A percentile compares a stretch with the other conserved stretches of the same genome.
phyloP scores from a whole-genome alignment of 306 rosid species.

The Betula pendula region DNA sequence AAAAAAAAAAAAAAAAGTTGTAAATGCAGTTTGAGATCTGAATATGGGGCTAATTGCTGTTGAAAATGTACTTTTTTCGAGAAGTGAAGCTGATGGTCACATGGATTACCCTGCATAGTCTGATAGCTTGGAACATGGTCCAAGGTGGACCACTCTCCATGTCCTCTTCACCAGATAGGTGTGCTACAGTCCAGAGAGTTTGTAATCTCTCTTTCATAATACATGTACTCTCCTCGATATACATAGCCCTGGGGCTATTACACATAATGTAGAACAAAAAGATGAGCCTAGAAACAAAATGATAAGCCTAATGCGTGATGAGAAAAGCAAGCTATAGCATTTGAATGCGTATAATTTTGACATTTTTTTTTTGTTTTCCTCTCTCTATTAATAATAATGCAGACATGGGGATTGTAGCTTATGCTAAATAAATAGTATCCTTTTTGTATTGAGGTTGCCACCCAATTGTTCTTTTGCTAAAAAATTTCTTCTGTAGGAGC shows the following conservation, averaged over 20 bases:
- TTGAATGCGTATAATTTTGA: neutral
- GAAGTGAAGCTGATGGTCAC: constrained; percentile 51
- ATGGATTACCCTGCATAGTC: constrained; percentile 56
- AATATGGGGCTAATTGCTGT: constrained; percentile 15
- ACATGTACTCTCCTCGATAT: neutral
- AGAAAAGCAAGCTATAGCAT: neutral
- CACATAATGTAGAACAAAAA: neutral
- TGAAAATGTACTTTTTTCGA: constrained; percentile 30
- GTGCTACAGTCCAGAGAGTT: constrained; percentile 19
- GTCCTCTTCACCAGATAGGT: constrained; percentile 35
- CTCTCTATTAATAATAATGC: neutral
- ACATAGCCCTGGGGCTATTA: neutral
- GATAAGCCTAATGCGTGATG: neutral
- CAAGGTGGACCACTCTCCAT: constrained; percentile 29
- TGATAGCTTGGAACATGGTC: constrained; percentile 62
- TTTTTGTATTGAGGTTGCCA: neutral
- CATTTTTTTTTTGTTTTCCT: too few relatives aligned
- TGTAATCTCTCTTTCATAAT: constrained; percentile 1
- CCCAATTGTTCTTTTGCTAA: neutral
- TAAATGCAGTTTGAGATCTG: constrained; percentile 26
- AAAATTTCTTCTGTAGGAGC: neutral
- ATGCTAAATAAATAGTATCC: neutral
- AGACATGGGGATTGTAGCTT: neutral
- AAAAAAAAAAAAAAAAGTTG: neutral
- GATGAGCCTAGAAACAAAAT: neutral